Percentiles rank a stretch among this genome's conserved stretches.
Conservation (phyloP, 371 early-diverging fungal species). For the Mortierella sp. region DNA sequence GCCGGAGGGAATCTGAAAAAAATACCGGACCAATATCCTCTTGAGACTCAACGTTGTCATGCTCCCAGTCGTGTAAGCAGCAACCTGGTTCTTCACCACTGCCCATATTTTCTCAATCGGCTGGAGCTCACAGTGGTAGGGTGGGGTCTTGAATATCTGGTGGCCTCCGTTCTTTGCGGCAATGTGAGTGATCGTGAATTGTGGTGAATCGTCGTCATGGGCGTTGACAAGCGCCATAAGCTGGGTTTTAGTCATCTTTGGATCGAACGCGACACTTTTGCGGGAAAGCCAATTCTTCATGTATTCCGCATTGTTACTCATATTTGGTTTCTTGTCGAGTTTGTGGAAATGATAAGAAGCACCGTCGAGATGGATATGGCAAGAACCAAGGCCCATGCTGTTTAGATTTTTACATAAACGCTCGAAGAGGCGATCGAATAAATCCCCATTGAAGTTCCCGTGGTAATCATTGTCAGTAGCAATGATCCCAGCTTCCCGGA, state of each 20-base stretch:
- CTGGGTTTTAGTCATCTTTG: neutral
- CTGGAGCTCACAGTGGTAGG: constrained; percentile 32
- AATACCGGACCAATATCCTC: neutral
- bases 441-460: constrained; percentile 4
- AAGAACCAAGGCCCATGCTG: neutral
- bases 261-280: neutral
- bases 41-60: neutral
- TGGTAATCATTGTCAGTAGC: constrained; percentile 8
- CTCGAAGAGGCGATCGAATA: constrained; percentile 6
- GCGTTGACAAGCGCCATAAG: neutral
- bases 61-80: neutral
- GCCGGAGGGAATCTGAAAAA: neutral
- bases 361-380: constrained; percentile 15
- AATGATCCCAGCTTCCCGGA: neutral
- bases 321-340: neutral
- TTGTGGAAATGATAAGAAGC: constrained; percentile 12
- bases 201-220: neutral
- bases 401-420: constrained; percentile 4
- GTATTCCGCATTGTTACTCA: neutral
- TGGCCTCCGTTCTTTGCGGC: constrained; percentile 17
- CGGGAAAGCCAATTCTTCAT: neutral
- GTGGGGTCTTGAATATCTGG: constrained; percentile 17
- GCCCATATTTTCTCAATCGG: constrained; percentile 32
- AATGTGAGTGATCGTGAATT: constrained; percentile 5
- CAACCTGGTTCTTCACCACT: constrained; percentile 25